phyloP scores from a whole-genome alignment of 495 filamentous ascomycete genomes.

The Xylaria cubensis region DNA sequence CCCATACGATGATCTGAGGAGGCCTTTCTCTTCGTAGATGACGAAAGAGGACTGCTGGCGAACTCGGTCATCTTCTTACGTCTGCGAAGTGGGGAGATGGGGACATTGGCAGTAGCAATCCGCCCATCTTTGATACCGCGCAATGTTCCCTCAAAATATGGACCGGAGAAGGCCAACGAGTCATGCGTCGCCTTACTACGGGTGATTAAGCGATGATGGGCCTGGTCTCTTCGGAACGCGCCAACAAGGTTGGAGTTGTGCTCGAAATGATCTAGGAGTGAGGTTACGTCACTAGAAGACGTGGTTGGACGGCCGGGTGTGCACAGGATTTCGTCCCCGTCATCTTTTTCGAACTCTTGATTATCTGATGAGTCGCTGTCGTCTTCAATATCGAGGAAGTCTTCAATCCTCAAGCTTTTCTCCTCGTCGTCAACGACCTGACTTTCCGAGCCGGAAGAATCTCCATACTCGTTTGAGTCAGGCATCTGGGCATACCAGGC shows the following conservation, averaged over 20 bases:
- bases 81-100: constrained; percentile 60
- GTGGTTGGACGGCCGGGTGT: constrained; percentile 59
- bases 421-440: constrained; percentile 70
- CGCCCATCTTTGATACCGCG: constrained; percentile 63
- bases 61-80: constrained; percentile 50
- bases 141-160: constrained; percentile 56
- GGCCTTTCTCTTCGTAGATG: constrained; percentile 57
- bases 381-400: constrained; percentile 73
- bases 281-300: constrained; percentile 58
- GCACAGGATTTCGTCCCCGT: constrained; percentile 54
- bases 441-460: constrained; percentile 55
- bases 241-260: constrained; percentile 69
- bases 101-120: constrained; percentile 59
- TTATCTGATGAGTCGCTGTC: constrained; percentile 60
- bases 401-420: constrained; percentile 67
- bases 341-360: constrained; percentile 52
- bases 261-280: constrained; percentile 70
- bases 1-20: constrained; percentile 41
- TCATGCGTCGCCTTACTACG: constrained; percentile 63
- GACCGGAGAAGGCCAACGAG: constrained; percentile 60
- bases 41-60: constrained; percentile 49
- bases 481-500: constrained; percentile 76
- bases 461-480: constrained; percentile 51
- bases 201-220: constrained; percentile 70
- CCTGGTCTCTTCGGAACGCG: constrained; percentile 80